Conservation (phyloP, 2,329 filamentous ascomycete genomes). For the Diaporthe vexans region DNA sequence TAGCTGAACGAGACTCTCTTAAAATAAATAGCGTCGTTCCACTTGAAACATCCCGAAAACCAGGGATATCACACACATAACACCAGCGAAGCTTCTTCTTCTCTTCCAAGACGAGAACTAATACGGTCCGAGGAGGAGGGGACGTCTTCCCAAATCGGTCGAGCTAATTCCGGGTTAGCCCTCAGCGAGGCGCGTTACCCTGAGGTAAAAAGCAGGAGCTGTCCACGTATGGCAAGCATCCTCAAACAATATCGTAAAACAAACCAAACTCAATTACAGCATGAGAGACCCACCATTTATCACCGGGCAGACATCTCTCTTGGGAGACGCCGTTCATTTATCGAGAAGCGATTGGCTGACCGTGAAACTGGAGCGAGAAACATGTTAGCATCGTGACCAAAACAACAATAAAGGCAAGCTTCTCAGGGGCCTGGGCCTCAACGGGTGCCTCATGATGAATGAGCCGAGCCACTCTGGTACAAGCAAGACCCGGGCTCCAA, state of each 20-base stretch:
- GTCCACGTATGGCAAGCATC: neutral
- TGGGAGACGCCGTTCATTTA: neutral
- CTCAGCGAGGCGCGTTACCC: too few species aligned
- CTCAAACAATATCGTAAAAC: neutral
- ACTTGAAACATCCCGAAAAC: neutral
- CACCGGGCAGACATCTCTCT: too few species aligned
- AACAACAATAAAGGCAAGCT: neutral
- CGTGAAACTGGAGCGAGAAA: neutral
- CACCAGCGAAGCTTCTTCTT: too few species aligned
- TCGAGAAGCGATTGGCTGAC: constrained; percentile 5
- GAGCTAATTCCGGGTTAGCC: neutral
- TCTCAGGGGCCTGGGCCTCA: neutral
- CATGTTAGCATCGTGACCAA: neutral
- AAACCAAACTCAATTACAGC: neutral
- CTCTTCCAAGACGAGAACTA: too few species aligned
- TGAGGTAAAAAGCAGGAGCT: neutral
- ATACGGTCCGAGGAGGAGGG: neutral
- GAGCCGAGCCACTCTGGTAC: neutral
- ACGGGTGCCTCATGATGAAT: neutral
- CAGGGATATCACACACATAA: neutral
- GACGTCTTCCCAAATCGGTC: neutral
- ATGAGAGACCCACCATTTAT: neutral
- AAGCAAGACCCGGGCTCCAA: neutral
- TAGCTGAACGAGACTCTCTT: neutral
- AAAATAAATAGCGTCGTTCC: neutral